Percentiles rank a stretch among this genome's conserved stretches.
These are phyloP conservation scores for Penicillium sumatraense DNA, from an alignment of 2,329 filamentous ascomycete species.

Conservation along the genomic window DNA sequence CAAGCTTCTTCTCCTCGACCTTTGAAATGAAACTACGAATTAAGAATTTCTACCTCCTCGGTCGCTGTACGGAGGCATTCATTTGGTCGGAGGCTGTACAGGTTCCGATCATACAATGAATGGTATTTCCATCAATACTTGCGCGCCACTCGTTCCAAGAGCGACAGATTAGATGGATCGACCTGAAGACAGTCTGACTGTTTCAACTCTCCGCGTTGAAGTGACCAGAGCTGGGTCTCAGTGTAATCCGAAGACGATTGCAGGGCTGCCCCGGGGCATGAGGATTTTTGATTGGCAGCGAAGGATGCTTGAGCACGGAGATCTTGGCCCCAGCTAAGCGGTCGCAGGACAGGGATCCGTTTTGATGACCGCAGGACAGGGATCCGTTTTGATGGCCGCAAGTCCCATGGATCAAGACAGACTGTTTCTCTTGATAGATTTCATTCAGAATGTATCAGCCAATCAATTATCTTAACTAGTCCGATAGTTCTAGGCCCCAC, in stretches of 20 bases:
- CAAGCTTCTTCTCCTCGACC: slow-evolving; percentile 4
- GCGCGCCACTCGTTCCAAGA: slow-evolving; percentile 11
- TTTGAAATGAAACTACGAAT: slow-evolving; percentile 4
- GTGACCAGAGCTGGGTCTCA: slow-evolving; percentile 14
- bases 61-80: slow-evolving; percentile 13
- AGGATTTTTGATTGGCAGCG: background rate
- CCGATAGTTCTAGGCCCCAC: too few relatives aligned
- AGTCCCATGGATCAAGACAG: too few relatives aligned
- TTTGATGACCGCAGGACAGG: background rate
- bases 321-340: too few relatives aligned
- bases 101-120: slow-evolving; percentile 17
- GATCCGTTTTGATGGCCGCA: background rate
- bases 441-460: too few relatives aligned
- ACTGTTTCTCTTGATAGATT: too few relatives aligned
- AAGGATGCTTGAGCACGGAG: background rate
- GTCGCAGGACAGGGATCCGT: background rate
- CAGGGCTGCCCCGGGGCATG: background rate
- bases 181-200: slow-evolving; percentile 12
- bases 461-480: too few relatives aligned
- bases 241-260: background rate
- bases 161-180: slow-evolving; percentile 14
- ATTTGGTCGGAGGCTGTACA: slow-evolving; percentile 10
- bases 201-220: slow-evolving; percentile 18
- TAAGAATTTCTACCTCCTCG: slow-evolving; percentile 3
- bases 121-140: slow-evolving; percentile 21